These are phyloP conservation scores for Hirsutella thompsonii DNA, from an alignment of 2,329 filamentous ascomycete species.

Conservation along the genomic window DNA sequence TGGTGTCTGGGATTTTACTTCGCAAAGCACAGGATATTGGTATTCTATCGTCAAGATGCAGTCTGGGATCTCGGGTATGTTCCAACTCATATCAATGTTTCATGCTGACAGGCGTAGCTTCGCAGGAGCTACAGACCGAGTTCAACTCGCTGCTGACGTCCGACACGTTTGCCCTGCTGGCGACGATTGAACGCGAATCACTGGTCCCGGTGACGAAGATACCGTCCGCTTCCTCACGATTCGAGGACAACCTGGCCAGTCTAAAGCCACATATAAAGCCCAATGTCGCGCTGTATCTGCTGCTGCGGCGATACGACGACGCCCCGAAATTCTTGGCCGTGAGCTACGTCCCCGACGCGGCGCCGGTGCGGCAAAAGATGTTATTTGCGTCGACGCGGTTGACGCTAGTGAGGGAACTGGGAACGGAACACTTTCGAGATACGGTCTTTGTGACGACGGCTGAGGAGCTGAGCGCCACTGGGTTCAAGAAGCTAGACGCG, in stretches of 20 bases:
- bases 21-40: too few species aligned
- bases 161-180: constrained; percentile 55
- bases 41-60: constrained; percentile 40
- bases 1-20: not conserved
- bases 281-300: constrained; percentile 58
- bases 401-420: constrained; percentile 63
- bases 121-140: constrained; percentile 60
- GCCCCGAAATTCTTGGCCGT: constrained; percentile 52
- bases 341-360: constrained; percentile 68
- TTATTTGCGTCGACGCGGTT: constrained; percentile 68
- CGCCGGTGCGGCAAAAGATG: constrained; percentile 77
- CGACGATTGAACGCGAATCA: constrained; percentile 55
- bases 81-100: too few species aligned
- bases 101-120: constrained; percentile 35
- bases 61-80: constrained; percentile 61
- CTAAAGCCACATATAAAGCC: constrained; percentile 52
- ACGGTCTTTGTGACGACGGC: constrained; percentile 59
- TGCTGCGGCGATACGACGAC: constrained; percentile 54
- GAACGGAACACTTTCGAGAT: constrained; percentile 66
- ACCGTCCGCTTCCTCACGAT: constrained; percentile 42
- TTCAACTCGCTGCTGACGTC: constrained; percentile 57
- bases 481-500: constrained; percentile 61
- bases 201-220: constrained; percentile 46
- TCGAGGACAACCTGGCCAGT: constrained; percentile 49
- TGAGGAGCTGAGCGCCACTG: constrained; percentile 54